Base-by-base conservation (phyloP, 495 filamentous ascomycete species). In the Chlorociboria aeruginascens region DNA sequence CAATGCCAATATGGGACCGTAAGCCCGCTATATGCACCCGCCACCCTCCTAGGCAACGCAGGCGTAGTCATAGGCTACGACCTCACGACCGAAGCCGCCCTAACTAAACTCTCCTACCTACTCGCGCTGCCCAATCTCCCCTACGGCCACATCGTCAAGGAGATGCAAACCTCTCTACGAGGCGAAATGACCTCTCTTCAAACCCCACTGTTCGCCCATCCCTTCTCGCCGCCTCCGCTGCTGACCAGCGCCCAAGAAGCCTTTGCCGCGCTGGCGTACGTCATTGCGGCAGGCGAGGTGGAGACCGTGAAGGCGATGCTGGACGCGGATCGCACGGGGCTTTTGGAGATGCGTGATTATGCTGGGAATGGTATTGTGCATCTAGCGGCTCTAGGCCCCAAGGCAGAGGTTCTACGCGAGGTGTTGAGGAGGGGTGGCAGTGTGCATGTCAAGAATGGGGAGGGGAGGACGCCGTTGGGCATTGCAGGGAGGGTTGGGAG, bases 11-110 rank as follows among this genome's bases (percentile, higher is more conserved):
- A 78, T 39, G 92, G 92, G 37, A 86, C 82, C 59, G 92, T 96
- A 9, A 89, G 80, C 39, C 84, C 92, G 7, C 73, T 95, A 11
- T 98, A 96, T 65, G 92, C 89, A 12, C 80, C 92, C 0, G 90
- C 84, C n/a, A 92, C 86, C 57, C 78, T 77, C 33, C 70, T 98
- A 10, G 88, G 86, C n/a, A 74, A 78, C 16, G 87, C 86, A 4
- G 92, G 92, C 3, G 85, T 98, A 7, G 85, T 98, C 0, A 89
- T 93, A 53, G 92, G 92, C 6, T 74, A 89, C 48, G 92, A 98
- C 60, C 73, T 98, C 69, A 98, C 92, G 0, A 84, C 86, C 11
- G 92, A 98, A 66, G 90, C 85, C 11, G 92, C 92, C 0, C 71
- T 97, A 51, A 94, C 92, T 1, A 98, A 98, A 66, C 71, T 98